Percentiles rank a stretch among this genome's conserved stretches.
phyloP scores from a whole-genome alignment of 129 eudicot species.

The Flaveria robusta region DNA sequence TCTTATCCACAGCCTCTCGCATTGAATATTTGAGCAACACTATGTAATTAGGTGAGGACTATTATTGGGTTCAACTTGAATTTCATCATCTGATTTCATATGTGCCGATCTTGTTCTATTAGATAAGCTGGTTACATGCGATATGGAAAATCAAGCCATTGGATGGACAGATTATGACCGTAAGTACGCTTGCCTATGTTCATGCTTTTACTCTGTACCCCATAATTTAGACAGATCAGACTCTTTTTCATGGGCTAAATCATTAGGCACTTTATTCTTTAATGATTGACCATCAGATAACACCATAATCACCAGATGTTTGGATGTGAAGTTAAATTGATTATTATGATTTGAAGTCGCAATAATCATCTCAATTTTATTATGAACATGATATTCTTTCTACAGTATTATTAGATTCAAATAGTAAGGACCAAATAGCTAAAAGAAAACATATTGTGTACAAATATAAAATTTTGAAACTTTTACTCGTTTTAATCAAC shows the following conservation, averaged over 20 bases:
- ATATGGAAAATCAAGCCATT: constrained; percentile 62
- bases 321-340: neutral
- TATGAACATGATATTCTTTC: too few relatives aligned
- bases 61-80: too few relatives aligned
- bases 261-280: neutral
- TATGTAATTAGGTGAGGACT: too few relatives aligned
- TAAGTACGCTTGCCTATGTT: constrained; percentile 41
- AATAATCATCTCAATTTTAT: neutral
- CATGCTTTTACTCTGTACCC: neutral
- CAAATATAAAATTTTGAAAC: too few relatives aligned
- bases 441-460: too few relatives aligned
- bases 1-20: too few relatives aligned
- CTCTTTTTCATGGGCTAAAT: too few relatives aligned
- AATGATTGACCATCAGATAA: neutral
- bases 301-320: too few relatives aligned
- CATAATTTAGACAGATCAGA: neutral
- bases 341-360: neutral
- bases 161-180: constrained; percentile 79
- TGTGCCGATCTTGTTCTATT: constrained; percentile 64
- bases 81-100: too few relatives aligned
- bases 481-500: too few relatives aligned
- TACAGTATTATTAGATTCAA: neutral
- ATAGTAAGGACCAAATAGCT: too few relatives aligned
- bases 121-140: constrained; percentile 63
- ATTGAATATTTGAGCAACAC: too few relatives aligned